Percentiles rank a stretch among this genome's conserved stretches.
These are phyloP conservation scores for Paecilomyces sp. DNA, from an alignment of 2,329 filamentous ascomycete genomes.

Conservation along the genomic window DNA sequence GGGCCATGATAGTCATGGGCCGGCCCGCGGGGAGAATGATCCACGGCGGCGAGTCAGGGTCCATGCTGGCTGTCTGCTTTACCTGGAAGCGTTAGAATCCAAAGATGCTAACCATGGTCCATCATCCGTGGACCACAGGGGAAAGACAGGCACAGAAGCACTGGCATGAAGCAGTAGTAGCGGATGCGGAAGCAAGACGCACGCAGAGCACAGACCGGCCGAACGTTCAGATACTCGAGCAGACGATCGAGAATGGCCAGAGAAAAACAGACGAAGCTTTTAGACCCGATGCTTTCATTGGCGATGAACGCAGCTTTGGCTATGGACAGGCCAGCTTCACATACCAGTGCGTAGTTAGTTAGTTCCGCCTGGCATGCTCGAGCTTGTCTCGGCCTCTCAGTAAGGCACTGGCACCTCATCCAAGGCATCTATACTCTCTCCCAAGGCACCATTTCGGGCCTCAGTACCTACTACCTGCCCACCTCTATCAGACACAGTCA, in stretches of 20 bases:
- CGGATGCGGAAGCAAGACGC: constrained; percentile 11
- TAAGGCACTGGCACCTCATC: background rate
- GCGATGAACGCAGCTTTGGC: background rate
- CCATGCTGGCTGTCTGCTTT: background rate
- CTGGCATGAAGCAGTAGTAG: background rate
- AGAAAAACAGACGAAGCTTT: background rate
- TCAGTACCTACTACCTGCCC: background rate
- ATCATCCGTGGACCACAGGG: background rate
- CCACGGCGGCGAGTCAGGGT: constrained; percentile 5
- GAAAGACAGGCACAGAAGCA: background rate
- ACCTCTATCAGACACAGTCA: background rate
- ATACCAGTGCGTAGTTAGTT: background rate
- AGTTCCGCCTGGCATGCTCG: background rate
- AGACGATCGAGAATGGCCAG: background rate
- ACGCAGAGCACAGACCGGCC: constrained; percentile 12
- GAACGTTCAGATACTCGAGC: background rate
- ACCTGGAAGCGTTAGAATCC: background rate
- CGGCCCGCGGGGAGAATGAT: constrained; percentile 15
- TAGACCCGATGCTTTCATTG: background rate
- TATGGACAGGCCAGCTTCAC: background rate
- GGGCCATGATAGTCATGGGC: constrained; percentile 6
- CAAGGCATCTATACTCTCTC: background rate
- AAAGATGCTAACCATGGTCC: background rate
- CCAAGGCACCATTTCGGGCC: background rate
- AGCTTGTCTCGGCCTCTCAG: background rate